These are phyloP conservation scores for Leishmania lainsoni DNA, from an alignment of 208 protist genomes.

Conservation along the genomic window DNA sequence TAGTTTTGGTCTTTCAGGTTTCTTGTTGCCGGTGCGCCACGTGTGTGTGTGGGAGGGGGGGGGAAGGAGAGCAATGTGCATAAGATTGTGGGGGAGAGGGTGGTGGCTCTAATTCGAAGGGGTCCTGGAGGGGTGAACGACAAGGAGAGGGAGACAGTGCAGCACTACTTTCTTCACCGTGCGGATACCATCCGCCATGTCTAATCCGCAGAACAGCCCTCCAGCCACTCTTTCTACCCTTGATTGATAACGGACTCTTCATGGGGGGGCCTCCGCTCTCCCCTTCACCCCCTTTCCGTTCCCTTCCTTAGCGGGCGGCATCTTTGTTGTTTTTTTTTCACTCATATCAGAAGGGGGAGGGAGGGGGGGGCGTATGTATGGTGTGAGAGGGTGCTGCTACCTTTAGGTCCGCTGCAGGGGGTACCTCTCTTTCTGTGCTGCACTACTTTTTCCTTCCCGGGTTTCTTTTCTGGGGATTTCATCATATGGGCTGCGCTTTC, in stretches of 20 bases:
- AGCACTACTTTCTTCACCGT: background rate
- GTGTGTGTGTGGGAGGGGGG: background rate
- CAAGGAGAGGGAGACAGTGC: background rate
- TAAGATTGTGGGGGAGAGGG: background rate
- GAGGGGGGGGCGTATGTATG: background rate
- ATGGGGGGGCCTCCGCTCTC: background rate
- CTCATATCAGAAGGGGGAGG: background rate
- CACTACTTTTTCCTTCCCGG: background rate
- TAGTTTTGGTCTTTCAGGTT: constrained; percentile 5
- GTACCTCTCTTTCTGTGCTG: background rate
- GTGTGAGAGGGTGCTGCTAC: background rate
- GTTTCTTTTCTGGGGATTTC: too few relatives aligned
- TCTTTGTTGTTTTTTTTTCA: background rate
- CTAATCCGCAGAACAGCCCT: background rate
- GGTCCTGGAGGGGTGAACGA: background rate
- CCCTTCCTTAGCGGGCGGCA: background rate
- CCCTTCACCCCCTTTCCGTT: too few relatives aligned
- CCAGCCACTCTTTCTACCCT: background rate
- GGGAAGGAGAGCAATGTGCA: background rate
- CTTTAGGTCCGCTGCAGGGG: background rate
- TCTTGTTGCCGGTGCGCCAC: background rate
- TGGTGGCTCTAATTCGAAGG: background rate
- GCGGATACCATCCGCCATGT: background rate
- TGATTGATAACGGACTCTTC: background rate
- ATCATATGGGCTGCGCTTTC: too few relatives aligned